Evolutionary conservation across 352 stramenopile species (phyloP), one percentile per base, ranked within the genome.

Genomic region (Globisporangium iwayamae): DNA sequence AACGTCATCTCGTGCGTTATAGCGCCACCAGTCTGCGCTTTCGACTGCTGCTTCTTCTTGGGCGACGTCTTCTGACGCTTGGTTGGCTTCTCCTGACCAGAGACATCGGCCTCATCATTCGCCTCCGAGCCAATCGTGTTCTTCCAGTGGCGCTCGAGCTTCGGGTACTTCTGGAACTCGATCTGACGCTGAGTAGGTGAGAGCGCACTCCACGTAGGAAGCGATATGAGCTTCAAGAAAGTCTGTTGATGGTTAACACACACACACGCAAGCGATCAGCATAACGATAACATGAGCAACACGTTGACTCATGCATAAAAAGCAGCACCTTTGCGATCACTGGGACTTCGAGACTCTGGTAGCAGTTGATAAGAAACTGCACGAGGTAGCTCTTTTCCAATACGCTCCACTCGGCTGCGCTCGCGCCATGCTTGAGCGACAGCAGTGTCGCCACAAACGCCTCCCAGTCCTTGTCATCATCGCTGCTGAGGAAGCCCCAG

Each of bases 71-170:
- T 84, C 6, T 73, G 74, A 16, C 74, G 70, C 57, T 86, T 83
- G 9, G 63, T n/a, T 8, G 60, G 60, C 5, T 69, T 50, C n/a
- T 74, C 57, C 6, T 62, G 56, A 0, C 67, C 56, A 0, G 22
- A 53, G 39, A 64, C 55, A 1, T 34, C 2, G 8, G 10, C 20
- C 22, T 36, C 16, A 8, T 66, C 20, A 8, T n/a, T 47, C 13
- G 46, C 47, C 34, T 34, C 34, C 22, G 55, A 41, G 8, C 60
- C 43, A 56, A 67, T 70, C 1, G 79, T 59, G 54, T 80, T 87
- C 41, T 80, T 68, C 78, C 80, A 94, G 64, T 87, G 85, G 25
- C 76, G 73, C 61, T 81, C 72, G 20, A 94, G 74, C 61, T 90
- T 90, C 9, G 81, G 83, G 52, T 85, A 76, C 36, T 71, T 52